A percentile compares a stretch with the other conserved stretches of the same genome.
Conservation (phyloP, 441 rosid genomes). For the Raphanus hybrid region DNA sequence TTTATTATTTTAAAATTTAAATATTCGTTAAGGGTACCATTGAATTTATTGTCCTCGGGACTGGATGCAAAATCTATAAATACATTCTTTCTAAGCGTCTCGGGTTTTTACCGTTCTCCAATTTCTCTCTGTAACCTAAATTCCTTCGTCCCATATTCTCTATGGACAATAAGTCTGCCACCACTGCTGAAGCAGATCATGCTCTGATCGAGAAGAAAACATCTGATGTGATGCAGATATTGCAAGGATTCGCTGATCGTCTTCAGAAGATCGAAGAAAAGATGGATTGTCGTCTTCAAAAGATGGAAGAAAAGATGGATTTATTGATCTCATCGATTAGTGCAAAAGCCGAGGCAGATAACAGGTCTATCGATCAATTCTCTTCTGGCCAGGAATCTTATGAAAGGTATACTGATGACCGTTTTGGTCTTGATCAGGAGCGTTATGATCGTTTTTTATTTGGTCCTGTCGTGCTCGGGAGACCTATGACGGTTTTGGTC, state of each 20-base stretch:
- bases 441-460: background rate
- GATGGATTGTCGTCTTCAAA: background rate
- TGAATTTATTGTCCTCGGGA: too few relatives aligned
- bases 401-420: background rate
- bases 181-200: background rate
- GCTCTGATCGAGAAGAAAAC: background rate
- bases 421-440: background rate
- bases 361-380: background rate
- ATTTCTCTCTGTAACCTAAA: background rate
- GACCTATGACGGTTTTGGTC: background rate
- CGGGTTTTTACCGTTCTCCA: background rate
- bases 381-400: background rate
- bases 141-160: background rate
- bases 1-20: too few relatives aligned
- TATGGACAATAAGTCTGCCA: background rate
- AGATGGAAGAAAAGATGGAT: slow-evolving; percentile 1
- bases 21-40: too few relatives aligned
- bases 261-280: background rate
- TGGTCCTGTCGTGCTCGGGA: background rate
- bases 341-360: background rate
- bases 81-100: background rate
- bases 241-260: background rate
- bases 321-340: background rate
- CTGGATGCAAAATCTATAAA: too few relatives aligned
- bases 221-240: background rate